Evolutionary conservation across 2,329 filamentous ascomycete genomes (phyloP), one percentile per base, ranked within the genome.

Genomic region (Colletotrichum euphorbiae): DNA sequence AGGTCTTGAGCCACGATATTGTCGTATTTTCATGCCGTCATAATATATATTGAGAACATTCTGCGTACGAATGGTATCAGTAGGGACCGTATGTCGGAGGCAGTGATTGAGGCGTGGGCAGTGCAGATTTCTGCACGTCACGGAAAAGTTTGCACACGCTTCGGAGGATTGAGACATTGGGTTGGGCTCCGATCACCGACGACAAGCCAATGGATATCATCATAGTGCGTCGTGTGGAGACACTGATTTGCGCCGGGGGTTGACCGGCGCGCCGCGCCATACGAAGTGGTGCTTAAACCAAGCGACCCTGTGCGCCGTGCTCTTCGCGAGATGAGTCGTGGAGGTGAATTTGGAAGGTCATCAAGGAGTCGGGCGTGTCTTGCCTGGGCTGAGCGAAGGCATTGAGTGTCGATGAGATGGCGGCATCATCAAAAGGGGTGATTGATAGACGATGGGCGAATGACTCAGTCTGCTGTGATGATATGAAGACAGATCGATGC

Each of bases 171-270:
- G 61, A 54, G 65, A 33, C 65, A 65, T 60, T 54, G 65, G 61
- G 61, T 65, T 65, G 61, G 46, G 31, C 58, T 62, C 58, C 58
- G 64, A 67, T 62, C 21, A 50, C 54, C 61, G 40, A 67, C 17
- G 17, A 54, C 19, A 40, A 33, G 51, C 38, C 54, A 31, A 28
- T 31, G 48, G 28, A n/a, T 28, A 57, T 28, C 24, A 38, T 19
- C 54, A 57, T 43, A 43, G 19, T 28, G 50, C 38, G 28, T 15
- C 6, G 17, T 69, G 48, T 69, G 66, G 61, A 46, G 61, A 66
- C 33, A 7, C 24, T 69, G 66, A 69, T 69, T 69, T 69, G 66
- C 66, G 66, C 66, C 54, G 54, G 66, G 66, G 66, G 66, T 40
- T 50, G 46, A 38, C 46, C 61, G 61, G 66, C 62, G 61, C 61